Evolutionary conservation across 1,139 yeast genomes (phyloP), one percentile per base, ranked within the genome.

Genomic region (Saccharomyces hybrid): DNA sequence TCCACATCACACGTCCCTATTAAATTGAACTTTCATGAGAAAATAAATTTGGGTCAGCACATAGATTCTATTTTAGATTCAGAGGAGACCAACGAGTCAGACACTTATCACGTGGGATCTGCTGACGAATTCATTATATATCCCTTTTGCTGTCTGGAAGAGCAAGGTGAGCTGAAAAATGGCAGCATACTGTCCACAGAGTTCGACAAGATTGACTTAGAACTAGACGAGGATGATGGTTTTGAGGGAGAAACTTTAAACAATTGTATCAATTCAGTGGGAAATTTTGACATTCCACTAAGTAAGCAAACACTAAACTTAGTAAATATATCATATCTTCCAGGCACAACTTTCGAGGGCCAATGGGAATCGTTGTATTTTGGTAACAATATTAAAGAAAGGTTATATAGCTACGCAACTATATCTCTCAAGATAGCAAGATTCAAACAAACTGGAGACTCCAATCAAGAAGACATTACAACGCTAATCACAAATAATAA

Each of bases 331-430:
- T 59, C 64, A 0, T 46, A 58, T 2, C 56, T 72, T 16, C 75
- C 76, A 5, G 60, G 63, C 9, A 50, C 55, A 5, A 56, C 61
- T 20, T 61, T 64, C 11, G 71, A 71, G 34, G 59, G 61, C 9
- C 49, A 61, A 4, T 73, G 76, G 75, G 70, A 67, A 48, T 55
- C 66, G 0, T 56, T 73, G 32, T 62, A 66, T 47, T 66, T 69
- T 53, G 67, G 66, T 20, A 53, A 57, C 4, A 51, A 59, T 25
- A 53, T 70, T 11, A 73, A 71, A 53, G 60, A 62, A 31, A 61
- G 61, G 30, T 48, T 71, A 30, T 66, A 61, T 50, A 63, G 63
- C 28, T 66, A 70, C 53, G 63, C 72, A 1, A 64, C 65, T 6
- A 61, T 65, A 3, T 65, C 73, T 4, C 53, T 69, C 28, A 62